These are phyloP conservation scores for Arbutus unedo DNA, from an alignment of 148 eudicot species.

Conservation along the genomic window DNA sequence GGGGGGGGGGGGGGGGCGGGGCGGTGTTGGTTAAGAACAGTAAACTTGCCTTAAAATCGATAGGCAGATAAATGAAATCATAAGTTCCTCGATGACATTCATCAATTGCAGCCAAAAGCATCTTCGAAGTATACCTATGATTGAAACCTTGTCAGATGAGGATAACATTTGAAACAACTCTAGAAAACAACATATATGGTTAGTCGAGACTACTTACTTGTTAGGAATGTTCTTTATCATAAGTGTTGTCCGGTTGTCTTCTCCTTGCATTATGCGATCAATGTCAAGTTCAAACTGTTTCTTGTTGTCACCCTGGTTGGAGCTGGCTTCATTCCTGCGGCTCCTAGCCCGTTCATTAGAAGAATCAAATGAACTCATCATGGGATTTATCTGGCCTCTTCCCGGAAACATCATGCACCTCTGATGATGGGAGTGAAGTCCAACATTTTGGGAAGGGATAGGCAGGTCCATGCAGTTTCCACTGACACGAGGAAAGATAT, in stretches of 20 bases:
- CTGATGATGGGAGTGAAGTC: slow-evolving; percentile 49
- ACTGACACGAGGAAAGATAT: slow-evolving; percentile 47
- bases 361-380: slow-evolving; percentile 56
- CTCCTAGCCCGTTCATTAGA: slow-evolving; percentile 55
- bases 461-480: slow-evolving; percentile 63
- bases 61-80: slow-evolving; percentile 85
- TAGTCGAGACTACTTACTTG: slow-evolving; percentile 56
- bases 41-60: slow-evolving; percentile 81
- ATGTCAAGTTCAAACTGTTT: slow-evolving; percentile 84
- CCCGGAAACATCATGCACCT: slow-evolving; percentile 55
- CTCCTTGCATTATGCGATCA: slow-evolving; percentile 67
- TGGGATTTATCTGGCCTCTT: slow-evolving; percentile 55
- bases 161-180: background rate
- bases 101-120: slow-evolving; percentile 92
- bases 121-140: slow-evolving; percentile 83
- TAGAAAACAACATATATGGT: slow-evolving; percentile 6
- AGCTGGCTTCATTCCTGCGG: slow-evolving; percentile 57
- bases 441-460: slow-evolving; percentile 52
- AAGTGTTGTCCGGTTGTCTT: slow-evolving; percentile 79
- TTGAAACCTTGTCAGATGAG: slow-evolving; percentile 13
- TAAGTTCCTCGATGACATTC: slow-evolving; percentile 81
- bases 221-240: slow-evolving; percentile 96
- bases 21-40: too few species aligned
- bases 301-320: slow-evolving; percentile 59
- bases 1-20: background rate